Percentiles rank a stretch among this genome's conserved stretches.
Evolutionary conservation across 441 rosid species (phyloP).

Genomic region (Hura crepitans): DNA sequence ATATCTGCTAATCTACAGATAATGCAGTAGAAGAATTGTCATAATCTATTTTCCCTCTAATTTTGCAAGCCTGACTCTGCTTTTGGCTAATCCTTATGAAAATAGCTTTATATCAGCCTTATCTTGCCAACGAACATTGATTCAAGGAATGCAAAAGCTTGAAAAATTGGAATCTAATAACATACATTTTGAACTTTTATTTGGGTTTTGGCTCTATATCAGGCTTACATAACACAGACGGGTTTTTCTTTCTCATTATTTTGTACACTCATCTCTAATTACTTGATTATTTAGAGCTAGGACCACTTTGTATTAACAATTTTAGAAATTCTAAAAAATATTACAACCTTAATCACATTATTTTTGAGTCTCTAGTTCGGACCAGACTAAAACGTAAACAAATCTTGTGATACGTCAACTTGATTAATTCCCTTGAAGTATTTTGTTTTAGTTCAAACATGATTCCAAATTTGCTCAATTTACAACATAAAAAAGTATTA

Average conservation of each 20-base stretch:
- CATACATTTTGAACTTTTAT: neutral
- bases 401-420: neutral
- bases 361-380: neutral
- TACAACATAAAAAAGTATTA: neutral
- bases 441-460: neutral
- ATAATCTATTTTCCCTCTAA: neutral
- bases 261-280: neutral
- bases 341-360: neutral
- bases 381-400: neutral
- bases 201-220: neutral
- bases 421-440: neutral
- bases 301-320: neutral
- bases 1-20: neutral
- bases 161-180: neutral
- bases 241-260: neutral
- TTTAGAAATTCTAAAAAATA: neutral
- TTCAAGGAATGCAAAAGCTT: conserved; percentile 1
- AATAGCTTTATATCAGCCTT: neutral
- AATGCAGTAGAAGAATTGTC: conserved; percentile 3
- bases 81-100: neutral
- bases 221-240: neutral
- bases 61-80: neutral
- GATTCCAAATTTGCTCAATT: neutral
- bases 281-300: neutral
- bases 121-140: neutral